These are phyloP conservation scores for Crataegus laevigata DNA, from an alignment of 306 rosid species.

Conservation along the genomic window DNA sequence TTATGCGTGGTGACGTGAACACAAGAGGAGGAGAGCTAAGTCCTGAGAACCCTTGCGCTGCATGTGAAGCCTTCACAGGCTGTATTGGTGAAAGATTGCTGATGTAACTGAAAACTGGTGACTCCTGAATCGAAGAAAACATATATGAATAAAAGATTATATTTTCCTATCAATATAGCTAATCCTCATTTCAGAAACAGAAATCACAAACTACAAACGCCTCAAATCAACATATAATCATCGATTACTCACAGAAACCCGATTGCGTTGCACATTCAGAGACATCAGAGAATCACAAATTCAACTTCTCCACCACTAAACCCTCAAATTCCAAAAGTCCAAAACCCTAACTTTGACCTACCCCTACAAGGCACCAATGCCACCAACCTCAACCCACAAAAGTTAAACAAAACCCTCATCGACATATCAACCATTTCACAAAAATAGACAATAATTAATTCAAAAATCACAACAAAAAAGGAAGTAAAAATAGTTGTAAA, in stretches of 20 bases:
- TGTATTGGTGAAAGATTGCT: constrained; percentile 42
- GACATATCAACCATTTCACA: neutral
- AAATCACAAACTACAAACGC: neutral
- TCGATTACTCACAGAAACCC: neutral
- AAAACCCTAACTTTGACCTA: neutral
- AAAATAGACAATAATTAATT: neutral
- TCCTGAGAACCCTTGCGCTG: constrained; percentile 26
- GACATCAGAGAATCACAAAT: neutral
- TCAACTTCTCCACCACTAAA: neutral
- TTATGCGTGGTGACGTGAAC: constrained; percentile 48
- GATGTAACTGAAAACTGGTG: constrained; percentile 31
- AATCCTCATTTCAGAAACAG: neutral
- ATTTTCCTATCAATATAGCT: neutral
- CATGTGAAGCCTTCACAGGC: constrained; percentile 26
- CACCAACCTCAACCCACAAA: neutral
- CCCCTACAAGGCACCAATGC: neutral
- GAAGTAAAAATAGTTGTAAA: neutral
- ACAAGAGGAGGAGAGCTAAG: constrained; percentile 50
- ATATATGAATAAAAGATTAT: neutral
- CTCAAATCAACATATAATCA: neutral
- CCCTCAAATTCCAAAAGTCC: neutral
- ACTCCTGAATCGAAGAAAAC: constrained; percentile 40
- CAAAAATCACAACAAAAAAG: neutral
- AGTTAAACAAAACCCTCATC: neutral
- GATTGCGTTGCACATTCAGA: neutral